Evolutionary conservation across 192 early-diverging fungal species (phyloP), one percentile per base, ranked within the genome.

Genomic region (Coemansia sp.): DNA sequence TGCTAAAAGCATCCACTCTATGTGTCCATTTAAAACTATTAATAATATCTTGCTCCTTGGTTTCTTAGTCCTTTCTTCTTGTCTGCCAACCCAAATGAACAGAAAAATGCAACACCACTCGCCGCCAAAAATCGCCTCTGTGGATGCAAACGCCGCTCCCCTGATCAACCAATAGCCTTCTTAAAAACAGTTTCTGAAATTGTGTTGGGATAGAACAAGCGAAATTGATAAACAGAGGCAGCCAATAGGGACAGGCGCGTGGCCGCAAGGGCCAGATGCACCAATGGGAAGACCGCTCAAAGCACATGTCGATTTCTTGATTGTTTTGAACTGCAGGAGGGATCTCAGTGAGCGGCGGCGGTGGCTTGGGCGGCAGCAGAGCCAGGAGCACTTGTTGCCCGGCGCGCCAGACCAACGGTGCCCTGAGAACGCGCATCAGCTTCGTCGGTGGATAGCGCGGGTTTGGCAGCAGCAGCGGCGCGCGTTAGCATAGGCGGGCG

Each of bases 331-430:
- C 6, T 22, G 55, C 28, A 30, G 16, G 34, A 47, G n/a, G 18
- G 21, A 31, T 21, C 27, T 65, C 48, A 68, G 30, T 61, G 67
- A 31, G 67, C 67, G 27, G 60, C 27, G 1, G 66, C 59, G 22
- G 67, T 57, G 47, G 67, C 49, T 51, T 61, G 55, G 30, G 44
- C 32, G 49, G 31, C 59, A 24, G 61, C 56, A 16, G 73, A 18
- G 32, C 73, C 73, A 24, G 73, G 73, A 10, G 75, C 75, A 47
- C 75, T 78, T 28, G 66, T 63, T 7, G 69, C 62, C 5, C 66
- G 65, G 49, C 70, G 69, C 16, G 66, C 48, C 26, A 78, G 50
- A 12, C 65, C 75, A 14, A 60, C 32, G 9, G 50, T 25, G 24
- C 57, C 52, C 19, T 10, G 48, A 34, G 55, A 18, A 47, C 53